Evolutionary conservation across 2,329 filamentous ascomycete species (phyloP).

Genomic region (Neonectria faginata): DNA sequence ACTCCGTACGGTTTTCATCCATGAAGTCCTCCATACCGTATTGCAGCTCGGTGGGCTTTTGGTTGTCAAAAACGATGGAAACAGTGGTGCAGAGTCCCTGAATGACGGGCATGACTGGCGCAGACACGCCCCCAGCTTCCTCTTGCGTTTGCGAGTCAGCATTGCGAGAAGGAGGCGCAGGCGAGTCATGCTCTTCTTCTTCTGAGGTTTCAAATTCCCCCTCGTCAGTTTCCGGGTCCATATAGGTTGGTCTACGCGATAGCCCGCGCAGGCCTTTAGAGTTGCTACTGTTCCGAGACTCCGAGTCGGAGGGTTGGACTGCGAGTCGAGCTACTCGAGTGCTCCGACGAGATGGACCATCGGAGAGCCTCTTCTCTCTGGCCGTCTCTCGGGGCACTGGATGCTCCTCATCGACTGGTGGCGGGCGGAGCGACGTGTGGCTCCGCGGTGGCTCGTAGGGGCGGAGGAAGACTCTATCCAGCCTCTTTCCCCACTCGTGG

Average conservation of each 20-base stretch:
- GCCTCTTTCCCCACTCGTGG: constrained; percentile 78
- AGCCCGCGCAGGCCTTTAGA: constrained; percentile 33
- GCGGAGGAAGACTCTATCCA: constrained; percentile 75
- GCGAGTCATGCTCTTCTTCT: constrained; percentile 28
- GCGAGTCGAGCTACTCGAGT: constrained; percentile 53
- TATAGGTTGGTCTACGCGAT: constrained; percentile 51
- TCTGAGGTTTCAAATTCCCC: constrained; percentile 54
- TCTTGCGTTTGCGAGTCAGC: constrained; percentile 28
- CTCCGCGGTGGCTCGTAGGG: constrained; percentile 55
- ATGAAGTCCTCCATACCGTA: constrained; percentile 80
- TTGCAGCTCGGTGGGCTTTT: constrained; percentile 75
- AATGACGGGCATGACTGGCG: constrained; percentile 57
- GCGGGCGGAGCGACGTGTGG: constrained; percentile 39
- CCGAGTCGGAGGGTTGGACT: constrained; percentile 42
- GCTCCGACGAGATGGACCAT: constrained; percentile 52
- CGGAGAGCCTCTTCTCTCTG: constrained; percentile 30
- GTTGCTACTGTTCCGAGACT: constrained; percentile 38
- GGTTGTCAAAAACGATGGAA: constrained; percentile 79
- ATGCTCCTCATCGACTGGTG: constrained; percentile 17
- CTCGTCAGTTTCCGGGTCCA: constrained; percentile 60
- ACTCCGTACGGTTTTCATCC: constrained; percentile 66
- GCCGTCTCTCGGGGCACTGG: constrained; percentile 34
- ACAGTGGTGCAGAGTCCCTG: constrained; percentile 80
- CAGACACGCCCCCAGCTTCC: constrained; percentile 20
- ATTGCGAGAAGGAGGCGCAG: constrained; percentile 21